These are phyloP conservation scores for Euryodendron excelsum DNA, from an alignment of 148 eudicot genomes.

Conservation along the genomic window DNA sequence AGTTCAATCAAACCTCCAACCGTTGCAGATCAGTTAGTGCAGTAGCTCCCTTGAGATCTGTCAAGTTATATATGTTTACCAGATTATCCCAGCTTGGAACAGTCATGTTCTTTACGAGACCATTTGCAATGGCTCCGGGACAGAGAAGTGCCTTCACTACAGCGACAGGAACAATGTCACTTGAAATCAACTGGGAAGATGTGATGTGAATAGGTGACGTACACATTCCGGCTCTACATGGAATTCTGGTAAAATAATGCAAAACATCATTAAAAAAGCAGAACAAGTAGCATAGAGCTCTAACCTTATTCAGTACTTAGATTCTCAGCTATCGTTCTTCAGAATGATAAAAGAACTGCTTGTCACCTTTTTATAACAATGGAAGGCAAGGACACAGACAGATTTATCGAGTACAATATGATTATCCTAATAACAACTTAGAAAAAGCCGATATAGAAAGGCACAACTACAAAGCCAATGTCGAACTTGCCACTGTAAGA, in stretches of 20 bases:
- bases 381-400: no score
- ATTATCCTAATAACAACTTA: no score
- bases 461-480: no score
- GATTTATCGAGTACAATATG: no score
- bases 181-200: conserved; percentile 81
- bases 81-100: conserved; percentile 77
- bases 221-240: conserved; percentile 87
- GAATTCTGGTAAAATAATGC: conserved; percentile 47
- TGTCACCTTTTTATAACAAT: no score
- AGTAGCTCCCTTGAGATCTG: conserved; percentile 66
- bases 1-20: conserved; percentile 62
- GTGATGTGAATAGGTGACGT: conserved; percentile 82
- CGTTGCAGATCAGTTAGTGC: conserved; percentile 77
- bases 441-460: no score
- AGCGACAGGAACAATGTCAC: conserved; percentile 69
- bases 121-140: conserved; percentile 80
- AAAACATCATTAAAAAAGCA: conserved; percentile 3
- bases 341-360: background rate
- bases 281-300: background rate
- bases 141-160: conserved; percentile 73
- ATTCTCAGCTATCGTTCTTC: background rate
- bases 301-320: background rate
- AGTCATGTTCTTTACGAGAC: conserved; percentile 59
- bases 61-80: conserved; percentile 64
- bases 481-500: no score